Evolutionary conservation across 2,329 filamentous ascomycete genomes (phyloP), one percentile per base, ranked within the genome.

Genomic region (Penicillium freii): DNA sequence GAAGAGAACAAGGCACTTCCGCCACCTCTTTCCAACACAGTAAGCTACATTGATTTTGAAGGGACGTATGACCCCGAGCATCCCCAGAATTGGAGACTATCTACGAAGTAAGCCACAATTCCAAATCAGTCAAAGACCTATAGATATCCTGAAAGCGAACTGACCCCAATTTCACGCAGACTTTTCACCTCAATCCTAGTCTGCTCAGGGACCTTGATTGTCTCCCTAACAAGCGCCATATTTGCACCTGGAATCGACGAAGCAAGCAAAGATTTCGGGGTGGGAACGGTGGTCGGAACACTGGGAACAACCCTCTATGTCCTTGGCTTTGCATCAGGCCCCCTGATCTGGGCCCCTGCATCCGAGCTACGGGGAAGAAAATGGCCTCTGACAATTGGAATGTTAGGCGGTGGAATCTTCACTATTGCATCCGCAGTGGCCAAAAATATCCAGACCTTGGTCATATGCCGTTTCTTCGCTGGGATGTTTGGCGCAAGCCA

Each of bases 231-330:
- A 1, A 75, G 72, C 5, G 87, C 83, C 69, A 85, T 90, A 64
- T 90, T 90, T 74, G 88, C 87, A 1, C 78, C 85, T 15, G 86
- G 86, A 4, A 89, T 85, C 1, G 60, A 62, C 7, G 65, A 75
- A 15, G 80, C 89, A 5, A 82, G 84, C n/a, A 51, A 57, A 17
- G 70, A 78, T 17, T 81, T 82, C 62, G 58, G 73, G 6, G 75
- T 81, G 3, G 70, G 74, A 10, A 66, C 55, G 4, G 73, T 78
- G 59, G 74, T 80, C 4, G 68, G 75, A 2, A 74, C 70, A 0
- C 69, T 81, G 3, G 79, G 79, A 13, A 78, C 79, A 4, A 76
- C 76, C 0, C 66, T 82, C 3, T 78, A 80, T 25, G 70, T 83
- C 0, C 73, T 81, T 23, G 77, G 81, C 3, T 84, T 84, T 60